Evolutionary conservation across 805 yeast species (phyloP).

Genomic region (Wickerhamomyces bovis): DNA sequence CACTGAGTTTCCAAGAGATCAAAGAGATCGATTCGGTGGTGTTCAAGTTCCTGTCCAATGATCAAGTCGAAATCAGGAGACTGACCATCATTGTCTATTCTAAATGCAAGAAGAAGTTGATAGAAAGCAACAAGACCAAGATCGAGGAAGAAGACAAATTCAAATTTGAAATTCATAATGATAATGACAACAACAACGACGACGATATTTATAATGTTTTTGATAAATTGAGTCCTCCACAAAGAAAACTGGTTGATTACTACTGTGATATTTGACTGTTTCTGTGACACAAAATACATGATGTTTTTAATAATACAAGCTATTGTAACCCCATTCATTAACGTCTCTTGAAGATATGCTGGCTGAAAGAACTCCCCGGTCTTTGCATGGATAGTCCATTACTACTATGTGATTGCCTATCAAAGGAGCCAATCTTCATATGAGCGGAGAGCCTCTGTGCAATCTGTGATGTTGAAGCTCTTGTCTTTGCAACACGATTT

Average conservation of each 20-base stretch:
- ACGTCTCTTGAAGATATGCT: not conserved
- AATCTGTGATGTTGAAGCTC: slow-evolving; percentile 20
- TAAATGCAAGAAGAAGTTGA: slow-evolving; percentile 20
- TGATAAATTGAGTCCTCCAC: slow-evolving; percentile 35
- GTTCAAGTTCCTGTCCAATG: slow-evolving; percentile 11
- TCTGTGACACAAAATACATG: not conserved
- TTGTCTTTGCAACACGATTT: slow-evolving; percentile 7
- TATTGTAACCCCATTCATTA: not conserved
- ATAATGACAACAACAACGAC: slow-evolving; percentile 7
- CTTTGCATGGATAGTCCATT: not conserved
- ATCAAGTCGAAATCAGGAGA: slow-evolving; percentile 24
- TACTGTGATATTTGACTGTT: slow-evolving; percentile 25
- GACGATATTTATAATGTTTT: slow-evolving; percentile 28
- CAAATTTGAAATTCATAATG: slow-evolving; percentile 7
- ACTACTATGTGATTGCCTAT: slow-evolving; percentile 1
- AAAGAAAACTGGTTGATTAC: slow-evolving; percentile 41
- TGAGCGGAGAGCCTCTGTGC: slow-evolving; percentile 21
- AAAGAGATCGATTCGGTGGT: slow-evolving; percentile 17
- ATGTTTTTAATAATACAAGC: not conserved
- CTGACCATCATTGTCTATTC: slow-evolving; percentile 22
- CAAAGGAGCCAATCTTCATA: slow-evolving; percentile 19
- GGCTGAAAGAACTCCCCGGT: not conserved
- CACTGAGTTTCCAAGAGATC: slow-evolving; percentile 11
- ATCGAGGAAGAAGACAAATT: slow-evolving; percentile 23
- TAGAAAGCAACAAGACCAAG: slow-evolving; percentile 11